phyloP scores from a whole-genome alignment of 805 yeast genomes.

The Myxozyma kluyveri region DNA sequence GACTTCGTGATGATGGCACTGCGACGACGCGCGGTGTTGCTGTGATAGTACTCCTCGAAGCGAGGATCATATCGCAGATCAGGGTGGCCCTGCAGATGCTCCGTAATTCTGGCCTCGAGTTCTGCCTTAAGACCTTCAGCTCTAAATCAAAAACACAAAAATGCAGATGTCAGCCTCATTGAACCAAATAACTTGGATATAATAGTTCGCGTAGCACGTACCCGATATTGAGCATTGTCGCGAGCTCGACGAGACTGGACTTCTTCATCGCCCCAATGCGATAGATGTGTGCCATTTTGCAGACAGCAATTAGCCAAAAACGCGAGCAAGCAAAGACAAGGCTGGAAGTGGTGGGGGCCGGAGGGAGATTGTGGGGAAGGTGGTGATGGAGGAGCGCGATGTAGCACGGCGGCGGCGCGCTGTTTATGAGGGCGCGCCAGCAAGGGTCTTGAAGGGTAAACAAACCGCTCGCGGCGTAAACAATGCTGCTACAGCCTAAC shows the following conservation, averaged over 20 bases:
- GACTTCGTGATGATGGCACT: conserved; percentile 6
- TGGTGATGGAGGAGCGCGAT: background rate
- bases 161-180: too few relatives aligned
- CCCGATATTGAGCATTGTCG: conserved; percentile 40
- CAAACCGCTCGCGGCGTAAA: conserved; percentile 1
- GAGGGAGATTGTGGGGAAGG: background rate
- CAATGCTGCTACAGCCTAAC: too few relatives aligned
- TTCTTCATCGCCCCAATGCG: conserved; percentile 41
- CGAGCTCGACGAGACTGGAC: conserved; percentile 41
- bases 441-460: background rate
- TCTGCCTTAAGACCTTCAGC: conserved; percentile 36
- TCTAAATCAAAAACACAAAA: too few relatives aligned
- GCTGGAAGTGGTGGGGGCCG: too few relatives aligned
- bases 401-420: background rate
- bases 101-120: conserved; percentile 34
- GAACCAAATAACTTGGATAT: too few relatives aligned
- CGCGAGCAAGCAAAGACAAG: too few relatives aligned
- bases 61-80: conserved; percentile 27
- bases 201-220: conserved; percentile 26
- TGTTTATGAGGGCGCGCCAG: background rate
- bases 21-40: conserved; percentile 13
- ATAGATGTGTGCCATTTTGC: conserved; percentile 6
- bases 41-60: conserved; percentile 26
- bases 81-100: conserved; percentile 26
- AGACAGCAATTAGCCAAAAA: too few relatives aligned